phyloP scores from a whole-genome alignment of 345 rosid species.

The Brassica carinata region DNA sequence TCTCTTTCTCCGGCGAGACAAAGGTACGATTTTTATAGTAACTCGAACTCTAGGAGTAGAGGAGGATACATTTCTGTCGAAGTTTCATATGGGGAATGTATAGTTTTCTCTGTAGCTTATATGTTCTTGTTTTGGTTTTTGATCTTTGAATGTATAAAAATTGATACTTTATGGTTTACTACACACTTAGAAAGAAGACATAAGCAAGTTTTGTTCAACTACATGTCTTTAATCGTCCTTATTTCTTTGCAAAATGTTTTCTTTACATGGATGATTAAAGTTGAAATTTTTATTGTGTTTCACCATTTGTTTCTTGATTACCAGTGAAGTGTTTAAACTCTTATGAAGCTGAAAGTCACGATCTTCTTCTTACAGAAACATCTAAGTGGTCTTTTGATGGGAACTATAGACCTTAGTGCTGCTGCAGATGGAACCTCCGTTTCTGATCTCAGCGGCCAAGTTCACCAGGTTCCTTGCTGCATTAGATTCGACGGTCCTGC shows the following conservation, averaged over 20 bases:
- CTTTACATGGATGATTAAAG: background rate
- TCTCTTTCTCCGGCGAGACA: background rate
- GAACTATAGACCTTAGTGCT: constrained; percentile 46
- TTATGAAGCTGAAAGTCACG: no score
- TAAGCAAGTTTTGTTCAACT: background rate
- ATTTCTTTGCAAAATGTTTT: no score
- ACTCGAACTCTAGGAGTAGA: background rate
- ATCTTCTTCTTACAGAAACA: background rate
- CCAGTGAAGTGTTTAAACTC: no score
- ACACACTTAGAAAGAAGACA: background rate
- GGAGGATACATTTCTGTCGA: background rate
- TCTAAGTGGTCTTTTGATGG: constrained; percentile 25
- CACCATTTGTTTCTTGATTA: no score
- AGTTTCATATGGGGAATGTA: background rate
- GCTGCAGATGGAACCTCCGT: constrained; percentile 26
- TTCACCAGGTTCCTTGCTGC: constrained; percentile 88
- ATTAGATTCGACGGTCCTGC: constrained; percentile 71
- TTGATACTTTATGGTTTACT: constrained; percentile 3
- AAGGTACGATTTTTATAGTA: background rate
- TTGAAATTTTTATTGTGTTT: background rate
- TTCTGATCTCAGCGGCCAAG: constrained; percentile 51
- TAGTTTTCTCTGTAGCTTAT: background rate
- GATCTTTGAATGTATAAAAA: background rate
- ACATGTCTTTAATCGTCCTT: background rate
- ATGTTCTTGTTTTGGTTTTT: background rate